Conservation (phyloP, 2,329 filamentous ascomycete genomes). For the Pseudogymnoascus sp. region DNA sequence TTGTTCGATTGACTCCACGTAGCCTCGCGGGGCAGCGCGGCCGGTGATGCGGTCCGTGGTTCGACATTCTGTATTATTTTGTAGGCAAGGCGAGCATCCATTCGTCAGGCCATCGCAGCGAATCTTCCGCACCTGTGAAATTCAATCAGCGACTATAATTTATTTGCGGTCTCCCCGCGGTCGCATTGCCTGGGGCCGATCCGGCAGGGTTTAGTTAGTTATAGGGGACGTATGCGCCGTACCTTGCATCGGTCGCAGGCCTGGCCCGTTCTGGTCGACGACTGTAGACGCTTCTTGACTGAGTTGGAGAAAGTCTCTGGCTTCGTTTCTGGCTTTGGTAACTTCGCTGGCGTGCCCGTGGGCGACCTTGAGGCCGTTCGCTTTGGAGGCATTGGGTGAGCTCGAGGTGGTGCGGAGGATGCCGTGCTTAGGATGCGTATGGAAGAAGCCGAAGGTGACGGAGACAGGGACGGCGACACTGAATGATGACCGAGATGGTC, state of each 20-base stretch:
- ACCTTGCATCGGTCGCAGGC: slow-evolving; percentile 87
- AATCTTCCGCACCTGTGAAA: slow-evolving; percentile 67
- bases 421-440: slow-evolving; percentile 17
- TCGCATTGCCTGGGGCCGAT: slow-evolving; percentile 4
- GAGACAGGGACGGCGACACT: slow-evolving; percentile 7
- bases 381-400: slow-evolving; percentile 23
- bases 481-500: slow-evolving; percentile 2
- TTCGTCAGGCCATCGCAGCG: slow-evolving; percentile 74
- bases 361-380: slow-evolving; percentile 19
- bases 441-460: slow-evolving; percentile 21
- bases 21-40: slow-evolving; percentile 69
- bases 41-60: slow-evolving; percentile 84
- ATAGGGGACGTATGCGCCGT: slow-evolving; percentile 15
- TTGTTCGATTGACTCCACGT: slow-evolving; percentile 68
- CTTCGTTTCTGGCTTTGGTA: slow-evolving; percentile 21
- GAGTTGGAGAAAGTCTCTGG: slow-evolving; percentile 31
- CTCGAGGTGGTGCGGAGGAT: slow-evolving; percentile 14
- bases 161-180: neutral
- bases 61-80: slow-evolving; percentile 67
- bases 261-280: slow-evolving; percentile 63
- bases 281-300: slow-evolving; percentile 46
- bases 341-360: slow-evolving; percentile 19
- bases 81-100: slow-evolving; percentile 74
- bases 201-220: slow-evolving; percentile 6
- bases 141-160: slow-evolving; percentile 13